Percentiles rank a stretch among this genome's conserved stretches.
phyloP scores from a whole-genome alignment of 768 basidiomycete genomes.

The Leucocoprinus sp. region DNA sequence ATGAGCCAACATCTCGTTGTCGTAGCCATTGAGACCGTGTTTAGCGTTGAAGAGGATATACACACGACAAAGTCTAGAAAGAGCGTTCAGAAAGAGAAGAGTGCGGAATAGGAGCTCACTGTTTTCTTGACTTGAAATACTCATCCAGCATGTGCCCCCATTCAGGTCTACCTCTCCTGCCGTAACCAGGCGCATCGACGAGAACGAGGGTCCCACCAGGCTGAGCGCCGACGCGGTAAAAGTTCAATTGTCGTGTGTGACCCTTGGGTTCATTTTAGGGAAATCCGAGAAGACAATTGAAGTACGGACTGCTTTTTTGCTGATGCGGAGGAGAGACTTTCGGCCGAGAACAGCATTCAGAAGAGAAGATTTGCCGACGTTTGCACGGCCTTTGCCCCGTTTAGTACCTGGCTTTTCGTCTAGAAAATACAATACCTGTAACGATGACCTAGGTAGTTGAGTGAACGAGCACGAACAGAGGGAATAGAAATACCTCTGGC shows the following conservation, averaged over 20 bases:
- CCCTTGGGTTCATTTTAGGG: conserved; percentile 36
- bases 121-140: conserved; percentile 51
- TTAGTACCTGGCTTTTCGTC: not conserved
- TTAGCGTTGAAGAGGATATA: conserved; percentile 66
- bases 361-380: conserved; percentile 69
- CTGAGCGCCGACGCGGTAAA: conserved; percentile 57
- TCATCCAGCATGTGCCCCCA: conserved; percentile 67
- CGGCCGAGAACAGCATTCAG: conserved; percentile 62
- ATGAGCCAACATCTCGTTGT: conserved; percentile 53
- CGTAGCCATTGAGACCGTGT: conserved; percentile 49
- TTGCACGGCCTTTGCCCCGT: conserved; percentile 54
- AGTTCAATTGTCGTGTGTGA: conserved; percentile 63
- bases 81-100: conserved; percentile 1
- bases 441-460: conserved; percentile 31
- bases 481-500: conserved; percentile 30
- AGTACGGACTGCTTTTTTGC: conserved; percentile 61
- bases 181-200: conserved; percentile 81
- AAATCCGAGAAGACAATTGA: not conserved
- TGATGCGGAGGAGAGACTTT: conserved; percentile 48
- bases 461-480: not conserved
- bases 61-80: conserved; percentile 52
- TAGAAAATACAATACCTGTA: conserved; percentile 24
- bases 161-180: conserved; percentile 60
- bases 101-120: conserved; percentile 32
- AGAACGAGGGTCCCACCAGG: conserved; percentile 54